Evolutionary conservation across 139 green algal species (phyloP).

Genomic region (Tetraselmis chui): DNA sequence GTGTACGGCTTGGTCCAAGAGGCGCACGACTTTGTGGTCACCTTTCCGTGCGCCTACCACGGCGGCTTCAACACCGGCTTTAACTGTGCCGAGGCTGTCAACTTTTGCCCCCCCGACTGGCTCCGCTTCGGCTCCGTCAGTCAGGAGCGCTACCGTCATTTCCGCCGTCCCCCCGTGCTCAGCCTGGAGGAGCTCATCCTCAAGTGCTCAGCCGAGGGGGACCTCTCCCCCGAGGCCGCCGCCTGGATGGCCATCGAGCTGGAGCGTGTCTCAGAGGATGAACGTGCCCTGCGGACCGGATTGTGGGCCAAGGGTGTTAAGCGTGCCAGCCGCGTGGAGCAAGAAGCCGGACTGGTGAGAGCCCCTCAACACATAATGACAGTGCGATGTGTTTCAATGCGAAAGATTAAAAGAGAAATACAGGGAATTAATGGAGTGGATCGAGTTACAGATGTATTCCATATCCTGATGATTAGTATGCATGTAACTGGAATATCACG

Average conservation of each 20-base stretch:
- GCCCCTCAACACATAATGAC: no score
- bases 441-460: no score
- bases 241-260: conserved; percentile 48
- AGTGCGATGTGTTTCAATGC: no score
- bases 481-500: no score
- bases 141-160: conserved; percentile 33
- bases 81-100: conserved; percentile 68
- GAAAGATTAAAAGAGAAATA: no score
- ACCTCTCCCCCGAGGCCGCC: conserved; percentile 10
- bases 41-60: conserved; percentile 74
- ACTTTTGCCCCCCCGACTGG: conserved; percentile 80
- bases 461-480: no score
- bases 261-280: conserved; percentile 36
- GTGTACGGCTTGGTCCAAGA: conserved; percentile 42
- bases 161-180: conserved; percentile 39
- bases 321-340: not conserved
- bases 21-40: conserved; percentile 72
- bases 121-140: conserved; percentile 42
- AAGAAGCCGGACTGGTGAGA: not conserved
- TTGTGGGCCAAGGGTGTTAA: conserved; percentile 42
- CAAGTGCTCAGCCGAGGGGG: conserved; percentile 20
- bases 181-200: conserved; percentile 61
- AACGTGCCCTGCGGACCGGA: conserved; percentile 44
- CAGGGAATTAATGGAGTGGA: no score
- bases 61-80: conserved; percentile 60